These are phyloP conservation scores for Plasmodium inui DNA, from an alignment of 169 alveolate genomes.

Conservation along the genomic window DNA sequence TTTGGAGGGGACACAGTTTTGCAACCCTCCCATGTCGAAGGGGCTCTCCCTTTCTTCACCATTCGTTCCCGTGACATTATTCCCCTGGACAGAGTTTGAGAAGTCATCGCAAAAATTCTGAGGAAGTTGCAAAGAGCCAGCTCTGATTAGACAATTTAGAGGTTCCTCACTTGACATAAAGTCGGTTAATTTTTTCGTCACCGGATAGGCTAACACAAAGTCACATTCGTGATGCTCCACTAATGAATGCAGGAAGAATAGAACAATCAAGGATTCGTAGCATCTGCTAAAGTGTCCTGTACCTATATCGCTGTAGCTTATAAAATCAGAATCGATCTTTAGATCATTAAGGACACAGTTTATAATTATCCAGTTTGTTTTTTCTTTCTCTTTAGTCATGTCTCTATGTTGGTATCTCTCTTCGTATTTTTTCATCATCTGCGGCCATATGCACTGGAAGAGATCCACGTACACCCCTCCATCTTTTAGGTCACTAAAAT, in stretches of 20 bases:
- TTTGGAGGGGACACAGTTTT: not conserved
- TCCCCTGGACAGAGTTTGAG: conserved; percentile 5
- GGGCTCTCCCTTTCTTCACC: not conserved
- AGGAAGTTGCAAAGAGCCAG: conserved; percentile 75
- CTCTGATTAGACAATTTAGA: conserved; percentile 65
- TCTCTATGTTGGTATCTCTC: not conserved
- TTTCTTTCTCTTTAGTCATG: conserved; percentile 2
- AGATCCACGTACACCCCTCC: conserved; percentile 72
- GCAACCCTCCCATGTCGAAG: not conserved
- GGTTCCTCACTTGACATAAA: conserved; percentile 82
- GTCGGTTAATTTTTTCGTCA: conserved; percentile 33
- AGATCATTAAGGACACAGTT: conserved; percentile 46
- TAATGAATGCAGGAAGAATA: conserved; percentile 76
- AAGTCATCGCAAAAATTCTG: conserved; percentile 23
- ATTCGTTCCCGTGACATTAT: not conserved
- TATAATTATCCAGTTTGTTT: conserved; percentile 71
- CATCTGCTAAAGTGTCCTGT: conserved; percentile 47
- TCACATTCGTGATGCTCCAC: conserved; percentile 79
- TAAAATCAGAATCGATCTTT: conserved; percentile 58
- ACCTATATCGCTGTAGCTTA: conserved; percentile 16
- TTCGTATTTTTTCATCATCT: conserved; percentile 20
- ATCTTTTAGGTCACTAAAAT: conserved; percentile 36
- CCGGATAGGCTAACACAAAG: conserved; percentile 73
- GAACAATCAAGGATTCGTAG: conserved; percentile 73
- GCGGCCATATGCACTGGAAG: conserved; percentile 78